These are phyloP conservation scores for Penicillium sp. DNA, from an alignment of 2,329 filamentous ascomycete species.

Conservation along the genomic window DNA sequence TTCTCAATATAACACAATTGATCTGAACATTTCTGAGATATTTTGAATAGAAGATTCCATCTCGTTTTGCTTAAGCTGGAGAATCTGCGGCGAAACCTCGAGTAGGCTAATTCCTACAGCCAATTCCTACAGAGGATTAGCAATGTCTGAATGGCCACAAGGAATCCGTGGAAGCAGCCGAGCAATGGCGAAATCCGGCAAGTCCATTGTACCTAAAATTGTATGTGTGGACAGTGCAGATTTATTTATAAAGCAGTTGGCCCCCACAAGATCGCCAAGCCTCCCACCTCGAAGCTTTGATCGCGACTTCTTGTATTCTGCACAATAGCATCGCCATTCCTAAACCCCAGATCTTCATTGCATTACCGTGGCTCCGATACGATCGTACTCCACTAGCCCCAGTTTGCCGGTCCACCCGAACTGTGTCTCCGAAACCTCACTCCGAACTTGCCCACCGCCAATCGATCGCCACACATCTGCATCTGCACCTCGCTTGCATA, in stretches of 20 bases:
- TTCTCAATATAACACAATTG: neutral
- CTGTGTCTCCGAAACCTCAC: neutral
- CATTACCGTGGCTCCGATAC: neutral
- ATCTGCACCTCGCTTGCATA: neutral
- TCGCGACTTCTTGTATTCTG: neutral
- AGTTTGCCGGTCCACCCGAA: neutral
- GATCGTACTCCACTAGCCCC: neutral
- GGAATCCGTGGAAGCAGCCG: too few species aligned
- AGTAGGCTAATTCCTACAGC: too few species aligned
- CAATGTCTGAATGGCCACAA: too few species aligned
- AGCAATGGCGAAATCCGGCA: too few species aligned
- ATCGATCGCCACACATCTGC: neutral
- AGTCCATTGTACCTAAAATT: too few species aligned
- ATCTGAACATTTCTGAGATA: neutral
- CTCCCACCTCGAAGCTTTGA: neutral
- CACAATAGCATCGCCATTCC: neutral
- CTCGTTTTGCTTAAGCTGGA: too few species aligned
- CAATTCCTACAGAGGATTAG: too few species aligned
- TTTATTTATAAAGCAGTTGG: neutral
- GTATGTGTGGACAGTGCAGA: too few species aligned
- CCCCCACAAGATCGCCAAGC: neutral
- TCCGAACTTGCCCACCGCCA: neutral
- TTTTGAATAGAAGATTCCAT: too few species aligned
- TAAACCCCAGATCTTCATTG: conserved; percentile 2
- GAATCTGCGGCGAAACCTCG: too few species aligned